Evolutionary conservation across 2,329 filamentous ascomycete genomes (phyloP).

Genomic region (Clarireedia hainanense): DNA sequence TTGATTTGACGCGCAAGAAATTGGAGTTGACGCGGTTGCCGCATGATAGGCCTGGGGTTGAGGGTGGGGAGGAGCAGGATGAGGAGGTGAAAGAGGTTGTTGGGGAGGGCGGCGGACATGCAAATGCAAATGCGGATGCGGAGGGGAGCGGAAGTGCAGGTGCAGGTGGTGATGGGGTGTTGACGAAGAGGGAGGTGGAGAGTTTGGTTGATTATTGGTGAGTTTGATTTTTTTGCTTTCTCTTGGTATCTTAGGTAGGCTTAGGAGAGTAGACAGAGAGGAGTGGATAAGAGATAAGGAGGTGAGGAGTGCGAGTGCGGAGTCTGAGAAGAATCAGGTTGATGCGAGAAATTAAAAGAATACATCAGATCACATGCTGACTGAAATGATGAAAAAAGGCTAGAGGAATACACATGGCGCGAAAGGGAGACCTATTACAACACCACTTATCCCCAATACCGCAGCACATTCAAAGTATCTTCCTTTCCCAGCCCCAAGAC

Average conservation of each 20-base stretch:
- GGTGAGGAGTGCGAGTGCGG: too few relatives aligned
- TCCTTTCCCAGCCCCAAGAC: constrained; percentile 35
- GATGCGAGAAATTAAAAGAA: not conserved
- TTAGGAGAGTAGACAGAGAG: not conserved
- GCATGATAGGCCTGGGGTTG: constrained; percentile 36
- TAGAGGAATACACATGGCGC: constrained; percentile 59
- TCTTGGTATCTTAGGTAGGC: not conserved
- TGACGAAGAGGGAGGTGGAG: constrained; percentile 53
- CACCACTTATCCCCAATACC: constrained; percentile 52
- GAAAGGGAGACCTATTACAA: constrained; percentile 52
- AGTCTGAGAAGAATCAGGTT: not conserved
- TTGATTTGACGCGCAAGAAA: constrained; percentile 60
- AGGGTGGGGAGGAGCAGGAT: not conserved
- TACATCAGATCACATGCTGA: not conserved
- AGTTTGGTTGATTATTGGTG: constrained; percentile 59
- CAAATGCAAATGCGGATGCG: not conserved
- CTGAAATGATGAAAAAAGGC: constrained; percentile 35
- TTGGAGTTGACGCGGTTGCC: constrained; percentile 59
- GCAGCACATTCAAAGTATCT: constrained; percentile 34
- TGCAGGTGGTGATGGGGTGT: constrained; percentile 40
- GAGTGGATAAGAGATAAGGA: not conserved
- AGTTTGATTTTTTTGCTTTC: constrained; percentile 18
- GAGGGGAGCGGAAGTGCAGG: constrained; percentile 41
- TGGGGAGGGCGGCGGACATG: not conserved
- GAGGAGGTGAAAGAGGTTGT: not conserved